phyloP scores from a whole-genome alignment of 73 alveolate species.

The Paramecium caudatum region DNA sequence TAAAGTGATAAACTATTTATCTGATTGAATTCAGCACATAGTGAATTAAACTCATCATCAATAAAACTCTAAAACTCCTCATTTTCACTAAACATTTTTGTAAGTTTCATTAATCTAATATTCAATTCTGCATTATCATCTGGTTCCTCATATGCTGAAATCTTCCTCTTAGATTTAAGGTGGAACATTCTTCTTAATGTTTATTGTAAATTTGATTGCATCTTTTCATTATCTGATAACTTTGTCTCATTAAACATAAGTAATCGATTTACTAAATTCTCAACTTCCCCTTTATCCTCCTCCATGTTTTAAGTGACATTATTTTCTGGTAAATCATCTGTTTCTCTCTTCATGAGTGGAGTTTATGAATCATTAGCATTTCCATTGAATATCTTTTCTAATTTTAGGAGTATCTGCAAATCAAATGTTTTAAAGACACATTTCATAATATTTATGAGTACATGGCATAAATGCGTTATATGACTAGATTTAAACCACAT shows the following conservation, averaged over 20 bases:
- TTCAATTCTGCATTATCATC: constrained; percentile 57
- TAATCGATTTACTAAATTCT: neutral
- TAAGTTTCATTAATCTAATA: constrained; percentile 9
- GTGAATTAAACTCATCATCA: constrained; percentile 27
- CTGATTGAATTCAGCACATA: constrained; percentile 14
- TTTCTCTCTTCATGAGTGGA: neutral
- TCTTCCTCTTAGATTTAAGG: neutral
- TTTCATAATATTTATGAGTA: constrained; percentile 6
- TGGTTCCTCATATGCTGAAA: neutral
- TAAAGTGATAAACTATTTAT: neutral
- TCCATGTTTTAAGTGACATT: too few species aligned
- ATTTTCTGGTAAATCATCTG: neutral
- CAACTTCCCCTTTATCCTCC: neutral
- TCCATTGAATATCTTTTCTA: constrained; percentile 32
- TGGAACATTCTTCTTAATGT: constrained; percentile 53
- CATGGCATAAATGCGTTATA: constrained; percentile 34
- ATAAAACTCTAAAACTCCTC: constrained; percentile 23
- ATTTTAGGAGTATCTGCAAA: neutral
- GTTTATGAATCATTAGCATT: neutral
- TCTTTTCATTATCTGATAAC: constrained; percentile 40
- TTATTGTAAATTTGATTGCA: neutral
- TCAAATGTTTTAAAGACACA: constrained; percentile 12
- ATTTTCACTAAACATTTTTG: constrained; percentile 25
- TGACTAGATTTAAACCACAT: constrained; percentile 58
- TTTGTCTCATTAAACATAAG: neutral